A percentile compares a stretch with the other conserved stretches of the same genome.
These are phyloP conservation scores for Fusarium euwallaceae DNA, from an alignment of 2,329 filamentous ascomycete species.

Conservation along the genomic window DNA sequence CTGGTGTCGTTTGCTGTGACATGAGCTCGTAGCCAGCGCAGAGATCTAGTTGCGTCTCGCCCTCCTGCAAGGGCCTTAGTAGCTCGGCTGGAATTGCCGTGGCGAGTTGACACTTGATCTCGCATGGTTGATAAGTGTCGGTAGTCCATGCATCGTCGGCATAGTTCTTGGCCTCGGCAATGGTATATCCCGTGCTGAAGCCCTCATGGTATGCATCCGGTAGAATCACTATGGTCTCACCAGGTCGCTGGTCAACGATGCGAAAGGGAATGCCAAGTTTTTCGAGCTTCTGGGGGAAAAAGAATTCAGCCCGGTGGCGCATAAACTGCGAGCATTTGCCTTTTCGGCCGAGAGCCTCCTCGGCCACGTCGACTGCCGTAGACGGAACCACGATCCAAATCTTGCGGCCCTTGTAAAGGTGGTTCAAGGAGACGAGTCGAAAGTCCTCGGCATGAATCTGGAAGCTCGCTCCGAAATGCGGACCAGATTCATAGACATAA, in stretches of 20 bases:
- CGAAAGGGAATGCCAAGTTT: constrained; percentile 55
- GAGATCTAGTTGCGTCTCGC: constrained; percentile 52
- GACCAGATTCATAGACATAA: constrained; percentile 57
- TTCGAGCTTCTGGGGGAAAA: constrained; percentile 56
- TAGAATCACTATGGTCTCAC: constrained; percentile 56
- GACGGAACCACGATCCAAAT: constrained; percentile 57
- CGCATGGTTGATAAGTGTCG: constrained; percentile 53
- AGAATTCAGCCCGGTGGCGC: constrained; percentile 57
- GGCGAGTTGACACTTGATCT: constrained; percentile 49
- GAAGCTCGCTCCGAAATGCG: constrained; percentile 55
- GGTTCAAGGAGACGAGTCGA: constrained; percentile 55
- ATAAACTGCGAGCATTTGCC: constrained; percentile 56
- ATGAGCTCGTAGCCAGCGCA: constrained; percentile 44
- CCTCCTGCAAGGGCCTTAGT: constrained; percentile 49
- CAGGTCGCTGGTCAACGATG: constrained; percentile 55
- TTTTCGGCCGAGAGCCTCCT: constrained; percentile 51
- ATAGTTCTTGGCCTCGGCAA: constrained; percentile 58
- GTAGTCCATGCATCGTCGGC: constrained; percentile 54
- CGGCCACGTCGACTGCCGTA: constrained; percentile 52
- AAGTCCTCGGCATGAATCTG: constrained; percentile 58
- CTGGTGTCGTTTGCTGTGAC: constrained; percentile 21
- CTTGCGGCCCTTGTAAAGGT: constrained; percentile 56
- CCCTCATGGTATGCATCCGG: constrained; percentile 58
- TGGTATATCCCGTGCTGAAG: constrained; percentile 58
- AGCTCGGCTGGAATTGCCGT: constrained; percentile 54